Evolutionary conservation across 2,329 filamentous ascomycete genomes (phyloP).

Genomic region (Lasiodiplodia theobromae): DNA sequence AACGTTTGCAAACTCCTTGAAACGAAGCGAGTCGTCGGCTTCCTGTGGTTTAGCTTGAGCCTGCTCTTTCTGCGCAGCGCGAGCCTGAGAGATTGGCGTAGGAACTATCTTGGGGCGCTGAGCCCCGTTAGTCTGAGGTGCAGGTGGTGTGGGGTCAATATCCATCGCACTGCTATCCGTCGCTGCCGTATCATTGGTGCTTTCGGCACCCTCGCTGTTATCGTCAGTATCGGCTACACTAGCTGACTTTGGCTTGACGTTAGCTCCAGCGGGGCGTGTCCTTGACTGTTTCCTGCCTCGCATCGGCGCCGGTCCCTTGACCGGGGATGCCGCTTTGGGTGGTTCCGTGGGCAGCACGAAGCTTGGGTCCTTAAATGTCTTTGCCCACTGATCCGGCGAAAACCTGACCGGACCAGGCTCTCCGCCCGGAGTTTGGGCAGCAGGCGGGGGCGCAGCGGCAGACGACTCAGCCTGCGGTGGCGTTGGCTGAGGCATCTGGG

Average conservation of each 20-base stretch:
- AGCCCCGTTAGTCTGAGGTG: constrained; percentile 24
- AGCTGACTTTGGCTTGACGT: constrained; percentile 19
- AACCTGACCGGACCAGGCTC: constrained; percentile 45
- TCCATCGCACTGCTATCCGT: constrained; percentile 54
- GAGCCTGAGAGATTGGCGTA: constrained; percentile 18
- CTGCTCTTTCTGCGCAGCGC: constrained; percentile 17
- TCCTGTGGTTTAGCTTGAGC: constrained; percentile 9
- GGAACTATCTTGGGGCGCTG: constrained; percentile 36
- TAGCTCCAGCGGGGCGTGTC: not conserved
- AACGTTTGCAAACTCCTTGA: constrained; percentile 59
- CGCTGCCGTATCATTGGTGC: constrained; percentile 31
- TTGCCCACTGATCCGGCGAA: constrained; percentile 51
- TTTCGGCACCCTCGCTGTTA: constrained; percentile 32
- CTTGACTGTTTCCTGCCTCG: constrained; percentile 24
- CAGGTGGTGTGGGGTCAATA: constrained; percentile 50
- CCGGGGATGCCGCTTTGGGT: constrained; percentile 35
- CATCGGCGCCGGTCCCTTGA: constrained; percentile 21
- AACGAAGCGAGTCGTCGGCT: constrained; percentile 8
- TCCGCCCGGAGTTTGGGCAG: not conserved
- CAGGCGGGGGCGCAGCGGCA: not conserved
- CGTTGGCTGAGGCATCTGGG: constrained; percentile 35
- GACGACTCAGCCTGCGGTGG: constrained; percentile 28
- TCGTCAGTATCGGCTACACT: constrained; percentile 25
- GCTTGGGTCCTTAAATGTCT: constrained; percentile 52
- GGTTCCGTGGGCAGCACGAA: constrained; percentile 41